Evolutionary conservation across 148 eudicot species (phyloP).

Genomic region (Nyssa sinensis): DNA sequence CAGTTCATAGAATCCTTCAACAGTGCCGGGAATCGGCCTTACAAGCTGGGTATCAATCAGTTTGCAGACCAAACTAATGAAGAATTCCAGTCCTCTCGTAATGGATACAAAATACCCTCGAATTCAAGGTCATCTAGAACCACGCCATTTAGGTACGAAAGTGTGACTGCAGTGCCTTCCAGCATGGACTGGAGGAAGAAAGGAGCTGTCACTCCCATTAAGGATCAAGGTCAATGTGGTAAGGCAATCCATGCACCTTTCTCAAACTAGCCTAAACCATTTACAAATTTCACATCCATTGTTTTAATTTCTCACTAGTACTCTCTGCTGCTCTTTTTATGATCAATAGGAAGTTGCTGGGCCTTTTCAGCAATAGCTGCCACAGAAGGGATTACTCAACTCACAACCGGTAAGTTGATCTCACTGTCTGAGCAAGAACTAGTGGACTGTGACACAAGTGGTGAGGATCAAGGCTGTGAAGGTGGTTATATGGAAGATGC

Average conservation of each 20-base stretch:
- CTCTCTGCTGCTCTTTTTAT: background rate
- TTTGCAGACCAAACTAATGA: constrained; percentile 38
- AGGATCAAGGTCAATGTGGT: constrained; percentile 41
- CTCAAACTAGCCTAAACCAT: background rate
- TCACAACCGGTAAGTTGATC: constrained; percentile 14
- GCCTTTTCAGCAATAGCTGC: constrained; percentile 24
- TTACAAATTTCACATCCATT: background rate
- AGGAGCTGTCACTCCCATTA: constrained; percentile 28
- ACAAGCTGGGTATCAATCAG: constrained; percentile 26
- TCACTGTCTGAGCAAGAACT: constrained; percentile 27
- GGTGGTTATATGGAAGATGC: constrained; percentile 18
- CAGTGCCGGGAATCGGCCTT: constrained; percentile 16
- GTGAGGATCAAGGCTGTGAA: constrained; percentile 11
- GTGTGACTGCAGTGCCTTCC: constrained; percentile 21
- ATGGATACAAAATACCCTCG: constrained; percentile 21
- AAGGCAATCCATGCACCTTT: background rate
- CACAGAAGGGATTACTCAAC: constrained; percentile 17
- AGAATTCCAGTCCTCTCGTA: constrained; percentile 23
- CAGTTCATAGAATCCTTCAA: constrained; percentile 23
- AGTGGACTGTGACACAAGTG: constrained; percentile 18
- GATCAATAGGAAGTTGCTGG: constrained; percentile 25
- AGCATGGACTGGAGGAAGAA: constrained; percentile 32
- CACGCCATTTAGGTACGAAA: background rate
- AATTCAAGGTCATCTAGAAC: background rate
- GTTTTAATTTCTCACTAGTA: background rate